phyloP scores from a whole-genome alignment of 2,329 filamentous ascomycete species.

The Ophiostoma novo-ulmi region DNA sequence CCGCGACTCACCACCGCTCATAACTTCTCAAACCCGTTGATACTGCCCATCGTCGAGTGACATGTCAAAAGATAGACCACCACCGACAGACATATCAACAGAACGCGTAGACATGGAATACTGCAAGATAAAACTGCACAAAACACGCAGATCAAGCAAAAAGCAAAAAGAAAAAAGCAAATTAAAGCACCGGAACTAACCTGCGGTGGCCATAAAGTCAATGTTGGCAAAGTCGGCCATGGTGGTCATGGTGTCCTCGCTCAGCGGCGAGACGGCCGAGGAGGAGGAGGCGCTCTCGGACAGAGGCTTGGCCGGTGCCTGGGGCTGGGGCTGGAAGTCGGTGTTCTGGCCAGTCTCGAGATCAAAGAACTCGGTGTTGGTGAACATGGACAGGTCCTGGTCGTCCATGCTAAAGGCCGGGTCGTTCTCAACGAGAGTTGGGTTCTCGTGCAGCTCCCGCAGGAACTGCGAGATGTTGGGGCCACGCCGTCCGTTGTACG shows the following conservation, averaged over 20 bases:
- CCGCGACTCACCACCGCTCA: neutral
- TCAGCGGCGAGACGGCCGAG: constrained; percentile 27
- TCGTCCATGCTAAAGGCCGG: constrained; percentile 60
- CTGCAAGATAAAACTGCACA: neutral
- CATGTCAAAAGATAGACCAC: neutral
- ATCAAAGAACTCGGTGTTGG: constrained; percentile 77
- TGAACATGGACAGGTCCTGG: constrained; percentile 67
- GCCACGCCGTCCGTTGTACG: constrained; percentile 63
- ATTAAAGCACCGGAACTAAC: constrained; percentile 37
- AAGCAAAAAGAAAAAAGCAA: constrained; percentile 19
- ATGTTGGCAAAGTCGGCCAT: constrained; percentile 45
- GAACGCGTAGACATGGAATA: neutral
- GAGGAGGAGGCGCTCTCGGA: constrained; percentile 29
- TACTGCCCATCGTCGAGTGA: neutral
- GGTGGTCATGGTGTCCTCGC: constrained; percentile 39
- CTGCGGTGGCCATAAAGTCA: constrained; percentile 45
- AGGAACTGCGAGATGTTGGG: constrained; percentile 89
- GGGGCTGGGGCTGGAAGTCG: constrained; percentile 52
- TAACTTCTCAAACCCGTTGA: neutral
- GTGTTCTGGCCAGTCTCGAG: constrained; percentile 63
- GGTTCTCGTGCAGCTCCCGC: constrained; percentile 73
- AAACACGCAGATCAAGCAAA: neutral
- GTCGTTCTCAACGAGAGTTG: constrained; percentile 44
- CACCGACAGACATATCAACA: neutral
- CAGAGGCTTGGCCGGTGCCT: constrained; percentile 44